These are phyloP conservation scores for Gynandropsis gynandra DNA, from an alignment of 345 rosid genomes.

Conservation along the genomic window DNA sequence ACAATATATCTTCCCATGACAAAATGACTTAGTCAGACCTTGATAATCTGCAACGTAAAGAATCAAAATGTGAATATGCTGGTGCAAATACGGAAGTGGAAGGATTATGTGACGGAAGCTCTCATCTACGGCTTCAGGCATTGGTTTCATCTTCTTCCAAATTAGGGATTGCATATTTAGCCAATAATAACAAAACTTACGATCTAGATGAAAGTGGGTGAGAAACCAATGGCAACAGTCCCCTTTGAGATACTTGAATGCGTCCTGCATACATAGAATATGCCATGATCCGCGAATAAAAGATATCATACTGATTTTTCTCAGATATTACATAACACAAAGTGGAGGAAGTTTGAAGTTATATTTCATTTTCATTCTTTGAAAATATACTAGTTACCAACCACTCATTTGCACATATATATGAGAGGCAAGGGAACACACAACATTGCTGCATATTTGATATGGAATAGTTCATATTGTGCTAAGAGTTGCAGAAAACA, in stretches of 20 bases:
- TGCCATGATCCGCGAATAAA: constrained; percentile 14
- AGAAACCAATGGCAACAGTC: constrained; percentile 97
- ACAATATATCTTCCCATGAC: constrained; percentile 87
- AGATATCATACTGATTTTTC: no score
- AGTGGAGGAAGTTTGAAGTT: background rate
- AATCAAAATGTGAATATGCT: background rate
- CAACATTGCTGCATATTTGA: background rate
- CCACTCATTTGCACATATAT: no score
- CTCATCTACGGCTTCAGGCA: background rate
- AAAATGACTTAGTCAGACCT: constrained; percentile 80
- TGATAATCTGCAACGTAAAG: constrained; percentile 67
- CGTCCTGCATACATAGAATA: constrained; percentile 57
- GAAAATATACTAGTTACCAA: no score
- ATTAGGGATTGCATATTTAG: background rate
- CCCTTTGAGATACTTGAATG: constrained; percentile 84
- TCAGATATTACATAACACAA: no score
- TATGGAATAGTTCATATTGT: background rate
- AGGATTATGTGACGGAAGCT: background rate
- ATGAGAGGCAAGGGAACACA: background rate
- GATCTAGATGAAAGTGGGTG: constrained; percentile 93
- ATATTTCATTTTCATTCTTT: background rate
- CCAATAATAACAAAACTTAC: constrained; percentile 42
- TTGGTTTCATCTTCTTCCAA: constrained; percentile 8
- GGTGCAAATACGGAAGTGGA: background rate
- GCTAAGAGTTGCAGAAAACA: background rate